phyloP scores from a whole-genome alignment of 352 stramenopile species.

The Globisporangium cystogenes region DNA sequence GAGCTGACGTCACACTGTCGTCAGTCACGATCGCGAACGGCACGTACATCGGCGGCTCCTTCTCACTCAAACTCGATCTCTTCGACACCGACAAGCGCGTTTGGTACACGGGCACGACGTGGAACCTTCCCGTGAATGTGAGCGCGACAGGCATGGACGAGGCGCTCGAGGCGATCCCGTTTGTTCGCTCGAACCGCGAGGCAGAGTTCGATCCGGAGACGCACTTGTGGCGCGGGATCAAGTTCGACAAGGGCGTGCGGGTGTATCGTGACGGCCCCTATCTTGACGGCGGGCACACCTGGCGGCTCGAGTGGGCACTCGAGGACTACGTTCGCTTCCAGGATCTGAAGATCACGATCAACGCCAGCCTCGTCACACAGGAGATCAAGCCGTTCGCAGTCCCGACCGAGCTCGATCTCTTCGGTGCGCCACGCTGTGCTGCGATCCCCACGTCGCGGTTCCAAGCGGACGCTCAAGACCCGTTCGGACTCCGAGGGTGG shows the following conservation, averaged over 20 bases:
- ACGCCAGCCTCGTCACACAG: slow-evolving; percentile 54
- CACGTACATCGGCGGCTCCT: slow-evolving; percentile 63
- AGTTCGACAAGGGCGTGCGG: slow-evolving; percentile 72
- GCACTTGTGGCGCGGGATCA: slow-evolving; percentile 34
- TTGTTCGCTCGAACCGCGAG: slow-evolving; percentile 64
- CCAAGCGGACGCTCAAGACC: slow-evolving; percentile 31
- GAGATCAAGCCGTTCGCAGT: slow-evolving; percentile 55
- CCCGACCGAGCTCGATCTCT: slow-evolving; percentile 38
- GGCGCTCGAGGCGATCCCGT: slow-evolving; percentile 57
- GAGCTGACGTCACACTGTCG: slow-evolving; percentile 19
- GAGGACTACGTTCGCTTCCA: slow-evolving; percentile 70
- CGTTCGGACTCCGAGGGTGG: slow-evolving; percentile 39
- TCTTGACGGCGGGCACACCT: slow-evolving; percentile 65
- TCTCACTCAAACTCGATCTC: slow-evolving; percentile 50
- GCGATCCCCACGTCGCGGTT: slow-evolving; percentile 49
- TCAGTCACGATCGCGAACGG: slow-evolving; percentile 54
- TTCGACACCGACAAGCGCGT: slow-evolving; percentile 33
- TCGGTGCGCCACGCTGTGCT: slow-evolving; percentile 36
- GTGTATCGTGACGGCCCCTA: slow-evolving; percentile 61
- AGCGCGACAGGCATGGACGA: slow-evolving; percentile 66
- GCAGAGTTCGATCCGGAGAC: slow-evolving; percentile 56
- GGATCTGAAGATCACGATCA: slow-evolving; percentile 53
- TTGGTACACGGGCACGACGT: slow-evolving; percentile 43
- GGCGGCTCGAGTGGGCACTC: slow-evolving; percentile 67
- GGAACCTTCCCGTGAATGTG: slow-evolving; percentile 64